These are phyloP conservation scores for Cercophora scortea DNA, from an alignment of 495 filamentous ascomycete genomes.

Conservation along the genomic window DNA sequence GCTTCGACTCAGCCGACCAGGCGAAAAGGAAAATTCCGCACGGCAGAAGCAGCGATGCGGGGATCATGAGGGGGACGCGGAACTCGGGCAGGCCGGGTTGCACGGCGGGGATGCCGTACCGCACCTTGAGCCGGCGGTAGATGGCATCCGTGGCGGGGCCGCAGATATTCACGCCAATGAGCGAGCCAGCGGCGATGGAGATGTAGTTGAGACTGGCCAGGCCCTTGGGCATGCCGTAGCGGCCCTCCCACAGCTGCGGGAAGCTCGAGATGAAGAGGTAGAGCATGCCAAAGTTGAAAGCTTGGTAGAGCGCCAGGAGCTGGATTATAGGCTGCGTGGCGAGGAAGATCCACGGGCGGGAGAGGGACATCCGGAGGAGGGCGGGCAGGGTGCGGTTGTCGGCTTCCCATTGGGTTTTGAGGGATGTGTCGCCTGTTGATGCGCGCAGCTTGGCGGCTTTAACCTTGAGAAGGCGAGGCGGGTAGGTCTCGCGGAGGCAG, in stretches of 20 bases:
- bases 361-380: slow-evolving; percentile 24
- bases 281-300: slow-evolving; percentile 33
- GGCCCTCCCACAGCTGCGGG: slow-evolving; percentile 32
- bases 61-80: slow-evolving; percentile 19
- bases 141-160: slow-evolving; percentile 27
- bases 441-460: slow-evolving; percentile 45
- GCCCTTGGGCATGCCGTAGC: slow-evolving; percentile 23
- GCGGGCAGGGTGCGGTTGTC: slow-evolving; percentile 9
- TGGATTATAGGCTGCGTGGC: slow-evolving; percentile 41
- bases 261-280: slow-evolving; percentile 47
- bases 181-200: slow-evolving; percentile 41
- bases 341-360: slow-evolving; percentile 47
- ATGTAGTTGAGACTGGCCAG: slow-evolving; percentile 41
- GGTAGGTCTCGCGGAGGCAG: slow-evolving; percentile 54
- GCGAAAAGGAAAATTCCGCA: slow-evolving; percentile 32
- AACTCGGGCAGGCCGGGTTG: slow-evolving; percentile 13
- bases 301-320: slow-evolving; percentile 32
- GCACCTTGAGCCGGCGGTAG: slow-evolving; percentile 8
- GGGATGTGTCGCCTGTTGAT: slow-evolving; percentile 43
- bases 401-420: slow-evolving; percentile 18
- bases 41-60: slow-evolving; percentile 10
- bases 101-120: not conserved
- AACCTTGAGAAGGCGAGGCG: slow-evolving; percentile 45
- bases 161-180: slow-evolving; percentile 36
- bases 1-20: slow-evolving; percentile 21